phyloP scores from a whole-genome alignment of 805 yeast species.

The Wickerhamiella galacta region DNA sequence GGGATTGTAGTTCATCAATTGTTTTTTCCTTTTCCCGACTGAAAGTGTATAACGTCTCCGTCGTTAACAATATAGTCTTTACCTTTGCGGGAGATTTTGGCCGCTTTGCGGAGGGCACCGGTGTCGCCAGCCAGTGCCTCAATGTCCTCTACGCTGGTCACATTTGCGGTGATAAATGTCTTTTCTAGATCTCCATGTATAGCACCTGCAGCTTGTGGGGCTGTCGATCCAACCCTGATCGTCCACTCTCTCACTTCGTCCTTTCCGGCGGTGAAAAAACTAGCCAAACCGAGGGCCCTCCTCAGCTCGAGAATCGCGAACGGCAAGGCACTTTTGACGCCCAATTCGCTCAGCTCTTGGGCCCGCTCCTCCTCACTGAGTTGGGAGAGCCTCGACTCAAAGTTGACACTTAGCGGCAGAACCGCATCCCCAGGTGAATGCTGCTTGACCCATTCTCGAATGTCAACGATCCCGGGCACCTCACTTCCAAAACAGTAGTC shows the following conservation, averaged over 20 bases:
- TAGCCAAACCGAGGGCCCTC: conserved; percentile 47
- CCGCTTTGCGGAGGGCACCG: conserved; percentile 37
- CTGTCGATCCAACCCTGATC: conserved; percentile 73
- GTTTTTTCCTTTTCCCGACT: too few species aligned
- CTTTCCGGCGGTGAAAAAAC: conserved; percentile 71
- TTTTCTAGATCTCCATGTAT: conserved; percentile 74
- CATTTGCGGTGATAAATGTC: conserved; percentile 66
- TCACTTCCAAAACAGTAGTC: conserved; percentile 38
- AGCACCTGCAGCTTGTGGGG: conserved; percentile 97
- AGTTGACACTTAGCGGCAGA: conserved; percentile 53
- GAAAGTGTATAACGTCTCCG: conserved; percentile 64
- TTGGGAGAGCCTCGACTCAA: conserved; percentile 44
- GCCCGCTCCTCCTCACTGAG: conserved; percentile 23
- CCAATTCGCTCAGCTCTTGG: conserved; percentile 18
- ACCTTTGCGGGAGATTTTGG: conserved; percentile 50
- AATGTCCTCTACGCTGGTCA: conserved; percentile 50
- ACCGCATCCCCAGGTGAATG: conserved; percentile 54
- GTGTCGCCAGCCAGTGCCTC: conserved; percentile 31
- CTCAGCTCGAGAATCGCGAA: conserved; percentile 50
- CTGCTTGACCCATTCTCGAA: conserved; percentile 48
- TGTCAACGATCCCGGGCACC: conserved; percentile 33
- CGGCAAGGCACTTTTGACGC: conserved; percentile 36
- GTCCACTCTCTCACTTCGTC: conserved; percentile 98
- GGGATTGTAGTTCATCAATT: too few species aligned
- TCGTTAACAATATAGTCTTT: conserved; percentile 68